phyloP scores from a whole-genome alignment of 75 land plant genomes.

The Selaginella moellendorffii region DNA sequence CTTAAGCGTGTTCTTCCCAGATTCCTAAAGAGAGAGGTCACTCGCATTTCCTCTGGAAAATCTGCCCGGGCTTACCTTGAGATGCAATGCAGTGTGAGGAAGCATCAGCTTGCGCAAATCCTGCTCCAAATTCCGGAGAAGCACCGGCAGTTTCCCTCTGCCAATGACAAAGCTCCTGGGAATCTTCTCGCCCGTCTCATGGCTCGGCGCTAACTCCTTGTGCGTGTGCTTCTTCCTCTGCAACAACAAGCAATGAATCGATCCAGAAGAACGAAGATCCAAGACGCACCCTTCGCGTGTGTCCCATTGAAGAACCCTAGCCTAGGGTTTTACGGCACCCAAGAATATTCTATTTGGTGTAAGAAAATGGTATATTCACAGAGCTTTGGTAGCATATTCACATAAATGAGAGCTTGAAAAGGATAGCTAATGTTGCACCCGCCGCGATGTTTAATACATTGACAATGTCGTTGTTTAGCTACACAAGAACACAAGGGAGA shows the following conservation, averaged over 20 bases:
- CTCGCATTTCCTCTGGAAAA: too few species aligned
- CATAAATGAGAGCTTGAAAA: background rate
- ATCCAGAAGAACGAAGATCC: too few species aligned
- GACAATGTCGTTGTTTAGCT: slow-evolving; percentile 23
- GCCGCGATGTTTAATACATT: slow-evolving; percentile 25
- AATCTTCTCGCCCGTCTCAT: slow-evolving; percentile 36
- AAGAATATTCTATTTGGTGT: too few species aligned
- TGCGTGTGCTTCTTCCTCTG: slow-evolving; percentile 48
- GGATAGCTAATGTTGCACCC: slow-evolving; percentile 21
- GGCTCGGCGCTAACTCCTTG: background rate
- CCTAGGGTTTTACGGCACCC: too few species aligned
- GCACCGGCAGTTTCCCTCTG: slow-evolving; percentile 69
- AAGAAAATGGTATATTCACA: too few species aligned
- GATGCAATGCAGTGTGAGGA: slow-evolving; percentile 80
- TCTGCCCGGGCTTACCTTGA: slow-evolving; percentile 78
- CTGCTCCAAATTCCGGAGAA: slow-evolving; percentile 46
- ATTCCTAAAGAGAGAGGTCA: too few species aligned
- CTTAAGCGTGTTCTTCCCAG: slow-evolving; percentile 64
- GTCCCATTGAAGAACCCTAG: too few species aligned
- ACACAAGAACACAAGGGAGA: slow-evolving; percentile 14
- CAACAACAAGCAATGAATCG: too few species aligned
- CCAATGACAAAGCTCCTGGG: slow-evolving; percentile 88
- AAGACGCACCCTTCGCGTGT: too few species aligned
- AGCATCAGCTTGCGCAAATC: slow-evolving; percentile 92
- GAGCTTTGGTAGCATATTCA: too few species aligned